These are phyloP conservation scores for Sporisorium exsertum DNA, from an alignment of 1,284 basidiomycete species.

Conservation along the genomic window DNA sequence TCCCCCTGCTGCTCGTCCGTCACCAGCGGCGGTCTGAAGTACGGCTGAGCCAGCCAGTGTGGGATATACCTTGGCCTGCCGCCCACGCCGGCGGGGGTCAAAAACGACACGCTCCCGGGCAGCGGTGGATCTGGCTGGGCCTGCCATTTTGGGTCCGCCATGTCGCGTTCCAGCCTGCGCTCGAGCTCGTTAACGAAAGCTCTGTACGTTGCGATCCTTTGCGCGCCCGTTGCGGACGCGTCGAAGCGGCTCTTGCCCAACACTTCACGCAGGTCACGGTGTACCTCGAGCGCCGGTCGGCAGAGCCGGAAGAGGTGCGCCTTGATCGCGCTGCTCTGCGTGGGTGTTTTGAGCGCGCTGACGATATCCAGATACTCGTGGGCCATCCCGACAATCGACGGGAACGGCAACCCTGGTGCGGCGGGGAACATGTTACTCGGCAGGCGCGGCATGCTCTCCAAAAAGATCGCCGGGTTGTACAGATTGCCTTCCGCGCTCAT, in stretches of 20 bases:
- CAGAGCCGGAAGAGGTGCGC: constrained; percentile 93
- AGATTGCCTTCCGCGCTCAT: constrained; percentile 97
- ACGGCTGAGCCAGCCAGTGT: constrained; percentile 87
- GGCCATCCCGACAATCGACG: constrained; percentile 77
- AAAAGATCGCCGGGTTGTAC: constrained; percentile 90
- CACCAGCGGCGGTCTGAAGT: constrained; percentile 75
- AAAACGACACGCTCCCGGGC: constrained; percentile 28
- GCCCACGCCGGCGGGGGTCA: constrained; percentile 61
- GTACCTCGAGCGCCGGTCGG: constrained; percentile 79
- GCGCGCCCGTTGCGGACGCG: constrained; percentile 68
- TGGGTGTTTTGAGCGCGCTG: constrained; percentile 78
- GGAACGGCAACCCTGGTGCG: constrained; percentile 71
- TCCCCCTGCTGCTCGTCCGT: constrained; percentile 5
- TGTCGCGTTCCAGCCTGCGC: constrained; percentile 75
- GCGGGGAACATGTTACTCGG: constrained; percentile 38
- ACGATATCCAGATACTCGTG: constrained; percentile 89
- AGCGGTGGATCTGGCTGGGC: constrained; percentile 23
- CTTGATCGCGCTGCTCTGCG: constrained; percentile 82
- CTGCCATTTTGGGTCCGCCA: constrained; percentile 18
- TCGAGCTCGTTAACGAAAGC: constrained; percentile 78
- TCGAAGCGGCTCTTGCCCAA: constrained; percentile 73
- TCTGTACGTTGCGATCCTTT: constrained; percentile 74
- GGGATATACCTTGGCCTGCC: constrained; percentile 75
- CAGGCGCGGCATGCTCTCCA: constrained; percentile 5
- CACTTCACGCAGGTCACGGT: constrained; percentile 80